A percentile compares a stretch with the other conserved stretches of the same genome.
Evolutionary conservation across 371 early-diverging fungal species (phyloP).

Genomic region (Mucor ambiguus): DNA sequence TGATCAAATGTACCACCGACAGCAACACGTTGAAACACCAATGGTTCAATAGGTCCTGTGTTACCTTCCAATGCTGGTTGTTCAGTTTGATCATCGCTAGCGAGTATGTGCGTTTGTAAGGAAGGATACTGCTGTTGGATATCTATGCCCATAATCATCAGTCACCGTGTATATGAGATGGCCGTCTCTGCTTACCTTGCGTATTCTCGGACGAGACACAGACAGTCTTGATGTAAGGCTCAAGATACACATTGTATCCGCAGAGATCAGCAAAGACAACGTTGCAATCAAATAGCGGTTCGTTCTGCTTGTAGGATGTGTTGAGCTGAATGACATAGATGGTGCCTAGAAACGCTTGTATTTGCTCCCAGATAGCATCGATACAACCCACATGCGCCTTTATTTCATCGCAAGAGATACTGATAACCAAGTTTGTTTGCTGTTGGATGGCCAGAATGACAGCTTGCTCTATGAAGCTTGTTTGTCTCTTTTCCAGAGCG

Average conservation of each 20-base stretch:
- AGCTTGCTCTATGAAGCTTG: conserved; percentile 14
- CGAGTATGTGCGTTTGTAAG: background rate
- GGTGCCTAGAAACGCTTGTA: conserved; percentile 38
- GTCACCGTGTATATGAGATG: too few relatives aligned
- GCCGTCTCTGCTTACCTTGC: background rate
- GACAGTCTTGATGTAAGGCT: conserved; percentile 19
- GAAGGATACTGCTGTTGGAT: background rate
- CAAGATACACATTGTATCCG: conserved; percentile 29
- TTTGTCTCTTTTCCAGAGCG: conserved; percentile 6
- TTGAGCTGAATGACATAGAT: conserved; percentile 38
- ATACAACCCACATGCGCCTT: conserved; percentile 6
- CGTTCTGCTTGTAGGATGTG: conserved; percentile 19
- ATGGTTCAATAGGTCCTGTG: conserved; percentile 21
- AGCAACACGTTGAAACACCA: conserved; percentile 59
- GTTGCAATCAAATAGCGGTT: conserved; percentile 41
- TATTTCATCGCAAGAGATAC: conserved; percentile 26
- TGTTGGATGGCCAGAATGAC: conserved; percentile 9
- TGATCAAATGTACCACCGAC: conserved; percentile 98
- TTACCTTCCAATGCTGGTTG: background rate
- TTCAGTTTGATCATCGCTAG: background rate
- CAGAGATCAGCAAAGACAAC: conserved; percentile 40
- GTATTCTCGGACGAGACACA: conserved; percentile 10
- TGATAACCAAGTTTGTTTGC: conserved; percentile 8
- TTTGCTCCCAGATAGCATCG: conserved; percentile 32
- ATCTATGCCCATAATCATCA: background rate